Evolutionary conservation across 257 asterid genomes (phyloP).

Genomic region (Pogostemon cablin): DNA sequence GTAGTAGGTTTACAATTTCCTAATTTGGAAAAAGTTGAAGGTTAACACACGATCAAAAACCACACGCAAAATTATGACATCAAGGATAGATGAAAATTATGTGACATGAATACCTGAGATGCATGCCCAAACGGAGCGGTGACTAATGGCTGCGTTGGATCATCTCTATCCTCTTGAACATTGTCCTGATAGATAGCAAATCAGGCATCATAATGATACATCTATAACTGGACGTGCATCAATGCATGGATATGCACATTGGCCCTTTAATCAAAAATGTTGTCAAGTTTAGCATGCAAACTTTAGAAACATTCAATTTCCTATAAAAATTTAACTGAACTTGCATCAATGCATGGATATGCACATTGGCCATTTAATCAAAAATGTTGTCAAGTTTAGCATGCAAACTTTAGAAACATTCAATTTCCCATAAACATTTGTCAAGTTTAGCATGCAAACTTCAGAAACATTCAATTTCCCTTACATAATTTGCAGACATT

Average conservation of each 20-base stretch:
- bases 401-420: background rate
- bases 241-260: conserved; percentile 12
- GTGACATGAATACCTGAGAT: conserved; percentile 72
- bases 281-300: background rate
- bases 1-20: conserved; percentile 96
- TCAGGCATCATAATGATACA: background rate
- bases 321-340: background rate
- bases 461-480: background rate
- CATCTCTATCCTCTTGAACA: conserved; percentile 84
- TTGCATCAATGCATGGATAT: conserved; percentile 1
- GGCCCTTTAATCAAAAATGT: background rate
- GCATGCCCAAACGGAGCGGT: conserved; percentile 99
- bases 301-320: background rate
- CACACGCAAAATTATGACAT: conserved; percentile 14
- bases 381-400: background rate
- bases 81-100: conserved; percentile 21
- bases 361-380: background rate
- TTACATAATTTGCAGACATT: background rate
- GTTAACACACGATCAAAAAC: background rate
- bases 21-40: conserved; percentile 37
- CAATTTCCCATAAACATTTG: background rate
- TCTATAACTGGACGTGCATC: background rate
- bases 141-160: conserved; percentile 90
- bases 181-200: conserved; percentile 37
- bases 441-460: background rate